Base-by-base conservation (phyloP, 768 basidiomycete genomes). In the Mycena epipterygia region DNA sequence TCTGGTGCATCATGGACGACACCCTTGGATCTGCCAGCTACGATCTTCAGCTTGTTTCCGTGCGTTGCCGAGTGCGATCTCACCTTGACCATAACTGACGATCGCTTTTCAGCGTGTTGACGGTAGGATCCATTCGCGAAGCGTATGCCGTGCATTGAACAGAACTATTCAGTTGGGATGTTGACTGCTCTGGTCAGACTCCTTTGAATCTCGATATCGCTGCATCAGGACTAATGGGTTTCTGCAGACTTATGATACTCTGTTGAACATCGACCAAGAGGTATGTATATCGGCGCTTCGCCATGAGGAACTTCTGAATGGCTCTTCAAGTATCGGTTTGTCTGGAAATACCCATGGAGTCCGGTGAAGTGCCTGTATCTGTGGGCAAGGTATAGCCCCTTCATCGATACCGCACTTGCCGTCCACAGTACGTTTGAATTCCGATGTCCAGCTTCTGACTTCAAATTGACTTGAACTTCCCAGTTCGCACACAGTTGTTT, bases 251-350 rank as follows among this genome's bases (percentile, higher is more conserved):
- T 64, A 64, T 46, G 63, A 64, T 23, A 64, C 63, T 35, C 29
- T 64, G n/a, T 46, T 52, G 53, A 55, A 55, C 25, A 44, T 64
- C 53, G 29, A 64, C 41, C 52, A 64, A 64, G 63, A 64, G 52
- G 63, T 64, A 27, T 21, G 37, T 13, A 41, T 19, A 13, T 44
- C 25, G 62, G 37, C 51, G 35, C 51, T 44, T 25, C 51, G 13
- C 19, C n/a, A n/a, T 25, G 37, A 32, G 35, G 33, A n/a, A 14
- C 23, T 41, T 29, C 17, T 52, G 23, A 29, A 56, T 44, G n/a
- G 6, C n/a, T 46, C 35, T 44, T 39, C 35, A 39, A 52, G 51
- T 64, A 42, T 30, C 51, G 49, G 27, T 35, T 64, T 3, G 33
- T 64, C 51, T 64, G 63, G 63, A 52, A 37, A 53, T 53, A 49